phyloP scores from a whole-genome alignment of 2,329 filamentous ascomycete species.

The Cladorrhinum sp. region DNA sequence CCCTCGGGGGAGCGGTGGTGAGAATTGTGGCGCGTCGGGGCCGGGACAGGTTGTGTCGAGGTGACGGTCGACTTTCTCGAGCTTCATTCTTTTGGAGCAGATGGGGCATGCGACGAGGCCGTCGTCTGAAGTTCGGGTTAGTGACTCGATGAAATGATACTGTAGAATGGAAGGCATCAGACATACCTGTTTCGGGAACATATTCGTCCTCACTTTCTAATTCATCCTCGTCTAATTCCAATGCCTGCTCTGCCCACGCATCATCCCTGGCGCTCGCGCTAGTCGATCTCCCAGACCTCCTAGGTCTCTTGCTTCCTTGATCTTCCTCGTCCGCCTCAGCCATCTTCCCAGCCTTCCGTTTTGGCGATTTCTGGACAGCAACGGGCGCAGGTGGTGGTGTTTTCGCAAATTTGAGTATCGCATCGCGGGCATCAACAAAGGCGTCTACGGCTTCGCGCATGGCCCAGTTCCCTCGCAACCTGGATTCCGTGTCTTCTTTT shows the following conservation, averaged over 20 bases:
- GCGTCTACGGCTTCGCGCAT: constrained; percentile 80
- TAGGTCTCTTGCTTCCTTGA: constrained; percentile 46
- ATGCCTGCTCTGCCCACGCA: constrained; percentile 33
- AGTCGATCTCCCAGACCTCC: constrained; percentile 50
- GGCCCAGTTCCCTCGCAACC: constrained; percentile 78
- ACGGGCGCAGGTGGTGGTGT: constrained; percentile 27
- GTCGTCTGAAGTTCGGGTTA: constrained; percentile 49
- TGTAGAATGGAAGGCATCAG: background rate
- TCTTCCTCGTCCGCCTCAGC: constrained; percentile 31
- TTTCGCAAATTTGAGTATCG: constrained; percentile 63
- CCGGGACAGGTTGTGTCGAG: constrained; percentile 61
- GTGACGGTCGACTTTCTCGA: constrained; percentile 73
- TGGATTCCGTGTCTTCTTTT: constrained; percentile 74
- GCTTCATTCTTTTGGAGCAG: constrained; percentile 76
- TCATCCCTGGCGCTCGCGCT: constrained; percentile 35
- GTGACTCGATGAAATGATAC: constrained; percentile 10
- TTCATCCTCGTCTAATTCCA: constrained; percentile 35
- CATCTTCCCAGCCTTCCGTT: constrained; percentile 47
- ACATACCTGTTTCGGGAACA: constrained; percentile 32
- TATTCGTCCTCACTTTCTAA: constrained; percentile 35
- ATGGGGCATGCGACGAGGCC: constrained; percentile 82
- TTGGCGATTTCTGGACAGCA: constrained; percentile 38
- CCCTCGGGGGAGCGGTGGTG: constrained; percentile 22
- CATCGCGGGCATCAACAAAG: constrained; percentile 64
- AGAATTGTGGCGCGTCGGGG: constrained; percentile 37